Evolutionary conservation across 2,329 filamentous ascomycete species (phyloP), one percentile per base, ranked within the genome.

Genomic region (Plectosphaerella cucumerina): DNA sequence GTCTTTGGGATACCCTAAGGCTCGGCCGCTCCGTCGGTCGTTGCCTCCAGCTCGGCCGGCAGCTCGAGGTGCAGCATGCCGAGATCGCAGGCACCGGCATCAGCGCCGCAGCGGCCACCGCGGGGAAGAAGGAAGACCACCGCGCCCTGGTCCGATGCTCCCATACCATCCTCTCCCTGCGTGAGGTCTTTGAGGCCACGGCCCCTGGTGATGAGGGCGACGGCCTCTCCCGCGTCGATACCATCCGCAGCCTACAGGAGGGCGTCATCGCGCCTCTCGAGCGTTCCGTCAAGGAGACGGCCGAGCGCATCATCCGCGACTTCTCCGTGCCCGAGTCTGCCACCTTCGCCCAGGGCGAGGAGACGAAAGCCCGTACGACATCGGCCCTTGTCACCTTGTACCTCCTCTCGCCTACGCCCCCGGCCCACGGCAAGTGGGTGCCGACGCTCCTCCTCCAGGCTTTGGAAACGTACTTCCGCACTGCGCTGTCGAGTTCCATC

Each of bases 41-140:
- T 48, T 92, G 88, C 62, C 75, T 97, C 41, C 86, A 88, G 62
- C 74, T 97, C 3, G 91, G 90, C 1, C 77, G 92, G 43, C 90
- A 96, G 70, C 78, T 99, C 11, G 90, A 97, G 65, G 80, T 88
- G n/a, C 89, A 96, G 65, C 80, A 95, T 62, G 74, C 81, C 0
- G 91, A 96, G 66, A 73, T 89, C 5, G 77, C 75, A 2, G 71
- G 75, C 2, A 45, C 55, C 0, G 35, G 66, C 60, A 22, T 67
- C 49, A 56, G 57, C 54, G 44, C 60, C 21, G 61, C 49, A 65
- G 73, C 53, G 48, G 62, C 58, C 26, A 59, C 59, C 53, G 54
- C 68, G 2, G 66, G 64, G 23, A 77, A 73, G 51, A 84, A 81
- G 56, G 86, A 90, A 59, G 89, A 94, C 57, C 86, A 92, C 60